Base-by-base conservation (phyloP, 2,329 filamentous ascomycete genomes). In the Keithomyces neogunnii region DNA sequence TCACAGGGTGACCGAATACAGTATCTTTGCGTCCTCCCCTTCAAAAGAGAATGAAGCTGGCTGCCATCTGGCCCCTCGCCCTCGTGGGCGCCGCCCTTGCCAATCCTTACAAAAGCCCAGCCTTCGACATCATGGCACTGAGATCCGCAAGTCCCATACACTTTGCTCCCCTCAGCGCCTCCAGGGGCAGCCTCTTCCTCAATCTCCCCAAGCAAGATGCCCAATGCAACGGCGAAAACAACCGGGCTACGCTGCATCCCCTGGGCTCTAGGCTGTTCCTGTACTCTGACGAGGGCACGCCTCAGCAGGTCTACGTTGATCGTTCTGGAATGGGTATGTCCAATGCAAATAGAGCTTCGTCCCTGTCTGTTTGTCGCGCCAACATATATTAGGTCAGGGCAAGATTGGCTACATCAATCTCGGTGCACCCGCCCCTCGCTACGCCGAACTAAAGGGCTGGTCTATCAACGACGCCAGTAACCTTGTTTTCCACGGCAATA, bases 291-390 rank as follows among this genome's bases (percentile, higher is more conserved):
- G 65, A 66, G 28, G 67, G 64, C 4, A 67, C 56, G 35, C 64
- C 66, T 3, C 80, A 83, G 67, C 65, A 74, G 58, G 53, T 78
- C 48, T 82, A 60, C 55, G 73, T 74, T 40, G 79, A 84, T 63
- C 73, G 75, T 44, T 80, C 76, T 45, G 79, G 77, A 59, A 81
- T 81, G 77, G 79, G 76, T 73, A 73, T 42, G 72, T 56, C 9
- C 19, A 19, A 19, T 19, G 19, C 19, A 19, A 19, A 19, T 19
- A 19, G 19, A 19, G 19, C 1, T 19, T 19, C 19, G 19, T 19
- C 19, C 19, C 19, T 19, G 19, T 19, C 19, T 19, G 19, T 19
- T 19, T 19, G 19, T 19, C 19, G 19, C 19, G 19, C 19, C 19
- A 19, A 19, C 19, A 19, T 19, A 19, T 19, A 19, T 4, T 26